Base-by-base conservation (phyloP, 495 filamentous ascomycete species). In the Xylaria sp. region DNA sequence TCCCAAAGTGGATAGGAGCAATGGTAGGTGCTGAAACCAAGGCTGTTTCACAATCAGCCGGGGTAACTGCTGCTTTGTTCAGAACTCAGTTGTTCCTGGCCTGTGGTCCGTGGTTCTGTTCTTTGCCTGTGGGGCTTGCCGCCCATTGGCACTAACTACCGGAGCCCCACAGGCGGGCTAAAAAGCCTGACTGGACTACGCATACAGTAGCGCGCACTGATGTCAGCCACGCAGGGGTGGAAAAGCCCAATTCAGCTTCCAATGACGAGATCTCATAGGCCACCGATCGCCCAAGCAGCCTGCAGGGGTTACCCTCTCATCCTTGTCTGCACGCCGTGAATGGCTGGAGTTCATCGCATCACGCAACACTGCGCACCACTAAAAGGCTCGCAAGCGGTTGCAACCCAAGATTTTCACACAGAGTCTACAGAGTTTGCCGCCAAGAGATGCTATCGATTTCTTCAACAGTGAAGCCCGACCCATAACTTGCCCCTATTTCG, bases 301-400 rank as follows among this genome's bases (percentile, higher is more conserved):
- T 68, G 35, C 53, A 41, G 69, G 72, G 63, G 62, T 19, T 62
- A 64, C 65, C 61, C 15, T 37, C 40, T 5, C 24, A 53, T 43
- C 76, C 76, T 61, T 76, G 76, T 73, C 26, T 31, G 43, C 37
- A 37, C 19, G 48, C 50, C 66, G 37, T 74, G 68, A 78, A 50
- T 78, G 76, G 76, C 62, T 73, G 29, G 50, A 71, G 40, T 40
- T 72, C 26, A 58, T 68, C 67, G 70, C 67, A 71, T 74, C 65
- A 64, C 58, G 35, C 37, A 40, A 12, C 11, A 14, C 24, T n/a
- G 73, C 76, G 44, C 74, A 63, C 68, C 29, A 68, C 66, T 59
- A 26, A 59, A 14, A 44, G 14, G 66, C 37, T 15, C 8, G 17
- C 35, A 68, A 35, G 14, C 11, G 0, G 48, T 35, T 67, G 9